Evolutionary conservation across 2,329 filamentous ascomycete genomes (phyloP), one percentile per base, ranked within the genome.

Genomic region (Paraphoma sp.): DNA sequence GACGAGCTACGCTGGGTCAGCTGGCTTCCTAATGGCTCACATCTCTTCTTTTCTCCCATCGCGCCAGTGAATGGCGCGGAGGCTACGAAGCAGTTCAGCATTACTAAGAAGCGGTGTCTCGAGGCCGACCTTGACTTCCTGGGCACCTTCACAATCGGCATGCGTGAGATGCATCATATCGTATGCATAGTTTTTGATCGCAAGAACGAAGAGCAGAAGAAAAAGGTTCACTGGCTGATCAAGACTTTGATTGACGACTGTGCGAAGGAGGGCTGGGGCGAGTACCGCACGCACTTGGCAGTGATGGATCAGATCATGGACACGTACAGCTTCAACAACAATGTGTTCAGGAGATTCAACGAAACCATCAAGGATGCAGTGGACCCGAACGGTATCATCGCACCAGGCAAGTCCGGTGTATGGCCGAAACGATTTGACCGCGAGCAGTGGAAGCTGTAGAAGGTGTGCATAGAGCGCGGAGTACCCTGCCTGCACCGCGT

Each of bases 201-300:
- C 9, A 54, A 61, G 5, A 57, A 67, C 47, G 30, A 53, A 2
- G 65, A 64, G 17, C 52, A 60, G 28, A 68, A 68, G 49, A 51
- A 59, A 18, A 49, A 36, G 31, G 71, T 60, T 51, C 60, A 56
- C 23, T 60, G 59, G 46, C 62, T 68, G 9, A 69, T 73, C 41
- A 64, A 66, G 10, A 67, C 65, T 18, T 56, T 72, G 12, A 71
- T 72, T n/a, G 70, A 74, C 2, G 76, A 81, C 50, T 76, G 73
- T 9, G 77, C 78, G 1, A 69, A 64, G 10, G 59, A 72, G 9
- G 78, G 78, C 4, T 80, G 76, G 62, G 78, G 78, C 46, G 79
- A 81, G 59, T 82, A 82, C 57, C 73, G 80, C 12, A 81, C 80
- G 0, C 80, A 82, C 57, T 58, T 82, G 47, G 73, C 77, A 1